phyloP scores from a whole-genome alignment of 305 asterid genomes.

The Rubia balearica region DNA sequence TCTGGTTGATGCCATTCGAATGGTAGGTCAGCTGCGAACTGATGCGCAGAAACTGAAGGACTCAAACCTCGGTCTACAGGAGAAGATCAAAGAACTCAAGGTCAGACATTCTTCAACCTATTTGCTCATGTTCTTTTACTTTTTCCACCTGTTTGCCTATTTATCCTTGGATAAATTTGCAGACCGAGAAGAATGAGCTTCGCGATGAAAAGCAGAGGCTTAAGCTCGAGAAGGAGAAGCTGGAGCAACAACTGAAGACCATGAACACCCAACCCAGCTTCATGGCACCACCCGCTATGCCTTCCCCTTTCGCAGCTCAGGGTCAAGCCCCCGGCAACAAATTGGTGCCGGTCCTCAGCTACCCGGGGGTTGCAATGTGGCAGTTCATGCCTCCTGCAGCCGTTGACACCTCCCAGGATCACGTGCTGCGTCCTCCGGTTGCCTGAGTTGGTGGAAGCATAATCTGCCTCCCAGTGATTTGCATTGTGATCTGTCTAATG shows the following conservation, averaged over 20 bases:
- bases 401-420: slow-evolving; percentile 49
- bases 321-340: slow-evolving; percentile 67
- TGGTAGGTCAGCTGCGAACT: slow-evolving; percentile 72
- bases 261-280: slow-evolving; percentile 49
- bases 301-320: slow-evolving; percentile 64
- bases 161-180: slow-evolving; percentile 5
- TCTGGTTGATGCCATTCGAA: slow-evolving; percentile 80
- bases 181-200: slow-evolving; percentile 89
- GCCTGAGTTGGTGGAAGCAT: slow-evolving; percentile 38
- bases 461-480: slow-evolving; percentile 10
- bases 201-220: slow-evolving; percentile 95
- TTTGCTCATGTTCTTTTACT: background rate
- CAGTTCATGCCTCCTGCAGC: slow-evolving; percentile 55
- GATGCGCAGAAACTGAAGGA: slow-evolving; percentile 86
- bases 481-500: slow-evolving; percentile 25
- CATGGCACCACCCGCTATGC: slow-evolving; percentile 56
- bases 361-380: slow-evolving; percentile 55
- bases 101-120: slow-evolving; percentile 27
- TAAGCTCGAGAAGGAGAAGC: slow-evolving; percentile 87
- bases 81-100: slow-evolving; percentile 85
- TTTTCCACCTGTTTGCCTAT: background rate
- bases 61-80: slow-evolving; percentile 65
- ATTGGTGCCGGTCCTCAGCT: slow-evolving; percentile 40
- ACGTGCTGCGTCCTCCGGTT: slow-evolving; percentile 44
- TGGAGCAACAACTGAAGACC: slow-evolving; percentile 81